Base-by-base conservation (phyloP, 2,329 filamentous ascomycete genomes). In the Dactylellina parvicollis region DNA sequence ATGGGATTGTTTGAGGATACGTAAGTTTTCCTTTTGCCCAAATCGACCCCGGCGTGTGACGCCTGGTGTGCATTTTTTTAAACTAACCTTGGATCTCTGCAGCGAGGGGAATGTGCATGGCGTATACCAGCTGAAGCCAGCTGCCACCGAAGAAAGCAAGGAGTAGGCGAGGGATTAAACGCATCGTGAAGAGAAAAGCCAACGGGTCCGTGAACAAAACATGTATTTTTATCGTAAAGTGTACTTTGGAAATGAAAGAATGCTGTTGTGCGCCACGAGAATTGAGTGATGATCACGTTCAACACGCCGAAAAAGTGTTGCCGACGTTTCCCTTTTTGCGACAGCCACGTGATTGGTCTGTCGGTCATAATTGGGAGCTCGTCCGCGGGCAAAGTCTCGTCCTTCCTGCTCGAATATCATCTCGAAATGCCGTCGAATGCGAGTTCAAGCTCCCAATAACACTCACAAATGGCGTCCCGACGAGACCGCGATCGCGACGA, bases 61-160 rank as follows among this genome's bases (percentile, higher is more conserved):
- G 14, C 8, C 40, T 61, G 10, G 34, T 9, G 8, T 54, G 44
- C 20, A 36, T 54, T 26, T 30, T n/a, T n/a, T n/a, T n/a, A n/a
- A n/a, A 30, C 61, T 65, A 40, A 65, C 12, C 24, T 40, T 2
- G 32, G 26, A n/a, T 7, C 28, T 46, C 8, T 44, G 59, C 34
- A 72, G 67, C 7, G 67, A 72, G 59, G 67, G 67, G 1, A 72
- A 72, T 34, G 67, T 72, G 42, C 67, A 72, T 42, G 67, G 67
- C 22, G 67, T 72, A 14, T 72, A 72, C 46, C 67, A 72, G 18
- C 34, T 72, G 40, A 65, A 64, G 44, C 40, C 57, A 4, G 50
- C 56, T 24, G 32, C 59, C 4, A 28, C 50, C 12, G 57, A 59
- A 22, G 67, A 72, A 34, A 22, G 30, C 20, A 36, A 44, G 30